phyloP scores from a whole-genome alignment of 768 basidiomycete genomes.

The Boletus bicolor region DNA sequence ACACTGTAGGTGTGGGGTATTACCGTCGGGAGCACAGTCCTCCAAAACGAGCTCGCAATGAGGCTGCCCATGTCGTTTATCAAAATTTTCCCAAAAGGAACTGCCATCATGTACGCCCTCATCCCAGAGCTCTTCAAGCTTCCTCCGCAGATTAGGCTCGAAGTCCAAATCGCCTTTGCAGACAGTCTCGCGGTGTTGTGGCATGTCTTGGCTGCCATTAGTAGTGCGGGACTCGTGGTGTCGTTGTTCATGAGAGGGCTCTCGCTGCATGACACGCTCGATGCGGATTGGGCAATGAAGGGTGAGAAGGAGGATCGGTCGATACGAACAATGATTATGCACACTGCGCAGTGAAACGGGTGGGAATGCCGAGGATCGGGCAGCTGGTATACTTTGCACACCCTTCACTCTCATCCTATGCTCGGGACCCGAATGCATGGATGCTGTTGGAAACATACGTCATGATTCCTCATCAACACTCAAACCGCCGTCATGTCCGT shows the following conservation, averaged over 20 bases:
- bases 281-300: constrained; percentile 2
- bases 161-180: constrained; percentile 43
- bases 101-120: constrained; percentile 42
- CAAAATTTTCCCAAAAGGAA: constrained; percentile 33
- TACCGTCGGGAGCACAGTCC: constrained; percentile 43
- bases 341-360: background rate
- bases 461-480: too few relatives aligned
- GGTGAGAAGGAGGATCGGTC: background rate
- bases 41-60: constrained; percentile 46
- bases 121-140: constrained; percentile 43
- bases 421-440: too few relatives aligned
- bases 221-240: background rate
- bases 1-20: constrained; percentile 46
- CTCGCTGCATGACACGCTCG: background rate
- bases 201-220: constrained; percentile 39
- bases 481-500: too few relatives aligned
- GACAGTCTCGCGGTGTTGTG: constrained; percentile 39
- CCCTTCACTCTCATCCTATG: too few relatives aligned
- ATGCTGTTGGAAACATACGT: background rate
- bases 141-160: constrained; percentile 28
- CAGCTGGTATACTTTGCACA: too few relatives aligned
- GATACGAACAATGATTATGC: background rate
- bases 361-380: background rate
- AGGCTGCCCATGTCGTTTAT: constrained; percentile 40
- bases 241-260: constrained; percentile 8